A percentile compares a stretch with the other conserved stretches of the same genome.
These are phyloP conservation scores for Metschnikowia rubicola DNA, from an alignment of 805 yeast genomes.

Conservation along the genomic window DNA sequence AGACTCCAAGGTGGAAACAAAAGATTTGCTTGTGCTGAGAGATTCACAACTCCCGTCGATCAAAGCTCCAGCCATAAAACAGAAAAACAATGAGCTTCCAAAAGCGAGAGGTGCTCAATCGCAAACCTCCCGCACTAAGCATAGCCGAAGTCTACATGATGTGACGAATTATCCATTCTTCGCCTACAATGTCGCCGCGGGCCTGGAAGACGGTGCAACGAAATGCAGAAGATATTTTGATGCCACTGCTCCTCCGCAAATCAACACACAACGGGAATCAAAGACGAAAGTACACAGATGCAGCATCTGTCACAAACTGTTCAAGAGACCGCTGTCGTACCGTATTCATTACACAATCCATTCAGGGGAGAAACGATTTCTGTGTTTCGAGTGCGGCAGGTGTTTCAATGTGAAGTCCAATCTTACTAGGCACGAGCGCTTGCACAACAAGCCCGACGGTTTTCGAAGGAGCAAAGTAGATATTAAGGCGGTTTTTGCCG, in stretches of 20 bases:
- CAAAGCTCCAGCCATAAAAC: too few species aligned
- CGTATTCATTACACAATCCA: constrained; percentile 79
- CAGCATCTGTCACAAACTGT: constrained; percentile 66
- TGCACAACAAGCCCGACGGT: constrained; percentile 40
- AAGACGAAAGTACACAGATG: constrained; percentile 20
- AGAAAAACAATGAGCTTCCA: too few species aligned
- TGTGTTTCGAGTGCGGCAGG: constrained; percentile 56
- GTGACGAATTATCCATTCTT: constrained; percentile 1
- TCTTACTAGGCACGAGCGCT: constrained; percentile 72
- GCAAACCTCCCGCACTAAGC: too few species aligned
- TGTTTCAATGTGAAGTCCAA: constrained; percentile 74
- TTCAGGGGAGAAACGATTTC: constrained; percentile 36
- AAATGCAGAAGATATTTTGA: too few species aligned
- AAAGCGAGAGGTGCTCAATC: too few species aligned
- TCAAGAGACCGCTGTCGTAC: constrained; percentile 78
- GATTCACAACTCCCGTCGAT: too few species aligned
- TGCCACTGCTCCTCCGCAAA: not conserved
- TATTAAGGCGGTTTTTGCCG: not conserved
- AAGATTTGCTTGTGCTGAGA: too few species aligned
- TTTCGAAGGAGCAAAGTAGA: not conserved
- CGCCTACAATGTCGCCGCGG: not conserved
- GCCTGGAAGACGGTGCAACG: not conserved
- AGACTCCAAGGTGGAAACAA: too few species aligned
- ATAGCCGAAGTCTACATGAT: not conserved
- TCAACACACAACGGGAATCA: not conserved